Evolutionary conservation across 441 rosid species (phyloP).

Genomic region (Bocquillonia castaneifolia): DNA sequence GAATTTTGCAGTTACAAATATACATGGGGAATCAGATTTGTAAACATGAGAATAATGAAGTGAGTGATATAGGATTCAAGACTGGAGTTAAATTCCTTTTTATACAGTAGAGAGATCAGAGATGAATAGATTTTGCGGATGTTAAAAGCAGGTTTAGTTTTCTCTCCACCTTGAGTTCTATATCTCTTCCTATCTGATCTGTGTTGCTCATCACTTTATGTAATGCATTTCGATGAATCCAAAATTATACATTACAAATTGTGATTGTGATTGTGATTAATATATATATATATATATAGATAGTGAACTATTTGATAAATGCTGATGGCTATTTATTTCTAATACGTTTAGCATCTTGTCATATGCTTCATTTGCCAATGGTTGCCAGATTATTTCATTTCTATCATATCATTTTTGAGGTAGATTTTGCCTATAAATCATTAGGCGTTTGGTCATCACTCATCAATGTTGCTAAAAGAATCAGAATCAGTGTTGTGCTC

Average conservation of each 20-base stretch:
- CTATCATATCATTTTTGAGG: neutral
- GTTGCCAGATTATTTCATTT: neutral
- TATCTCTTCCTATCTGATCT: constrained; percentile 13
- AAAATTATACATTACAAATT: constrained; percentile 15
- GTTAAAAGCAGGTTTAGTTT: constrained; percentile 5
- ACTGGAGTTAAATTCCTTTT: neutral
- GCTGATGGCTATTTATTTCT: neutral
- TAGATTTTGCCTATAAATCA: neutral
- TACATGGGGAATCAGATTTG: constrained; percentile 23
- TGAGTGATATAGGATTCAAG: constrained; percentile 12
- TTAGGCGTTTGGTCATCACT: neutral
- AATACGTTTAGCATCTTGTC: neutral
- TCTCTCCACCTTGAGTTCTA: constrained; percentile 6
- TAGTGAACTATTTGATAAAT: neutral
- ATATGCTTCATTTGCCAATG: constrained; percentile 4
- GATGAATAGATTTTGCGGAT: constrained; percentile 19
- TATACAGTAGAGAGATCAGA: constrained; percentile 2
- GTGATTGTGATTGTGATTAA: no score
- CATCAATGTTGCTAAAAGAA: neutral
- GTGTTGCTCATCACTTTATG: constrained; percentile 2
- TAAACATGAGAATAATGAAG: constrained; percentile 25
- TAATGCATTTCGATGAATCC: constrained; percentile 6
- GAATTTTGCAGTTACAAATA: constrained; percentile 52
- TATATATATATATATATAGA: no score
- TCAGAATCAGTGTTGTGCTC: neutral